These are phyloP conservation scores for Bacidia gigantensis DNA, from an alignment of 495 filamentous ascomycete species.

Conservation along the genomic window DNA sequence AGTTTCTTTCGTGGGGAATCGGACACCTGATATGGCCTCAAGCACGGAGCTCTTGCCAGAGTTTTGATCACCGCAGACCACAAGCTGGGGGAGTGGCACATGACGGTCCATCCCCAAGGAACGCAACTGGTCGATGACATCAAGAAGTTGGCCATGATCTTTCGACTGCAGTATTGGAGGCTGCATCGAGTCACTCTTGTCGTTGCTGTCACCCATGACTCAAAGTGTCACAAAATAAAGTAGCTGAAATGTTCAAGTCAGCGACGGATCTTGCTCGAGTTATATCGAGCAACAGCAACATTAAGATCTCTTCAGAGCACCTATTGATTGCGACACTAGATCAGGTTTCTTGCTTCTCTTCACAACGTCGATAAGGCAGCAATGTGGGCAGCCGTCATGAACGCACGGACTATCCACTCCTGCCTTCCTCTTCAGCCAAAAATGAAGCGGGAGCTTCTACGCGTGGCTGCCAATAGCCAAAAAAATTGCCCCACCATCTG, in stretches of 20 bases:
- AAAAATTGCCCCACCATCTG: background rate
- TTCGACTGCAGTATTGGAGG: conserved; percentile 2
- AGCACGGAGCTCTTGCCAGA: conserved; percentile 53
- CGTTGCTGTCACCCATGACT: background rate
- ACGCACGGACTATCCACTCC: no score
- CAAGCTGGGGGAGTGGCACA: conserved; percentile 46
- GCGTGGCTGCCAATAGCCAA: background rate
- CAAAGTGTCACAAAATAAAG: no score
- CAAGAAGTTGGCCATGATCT: conserved; percentile 36
- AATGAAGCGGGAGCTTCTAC: background rate
- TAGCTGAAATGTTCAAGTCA: no score
- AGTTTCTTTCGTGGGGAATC: conserved; percentile 39
- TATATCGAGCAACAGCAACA: no score
- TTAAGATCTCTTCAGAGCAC: no score
- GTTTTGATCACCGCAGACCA: conserved; percentile 52
- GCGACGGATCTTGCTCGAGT: no score
- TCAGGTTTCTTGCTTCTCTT: no score
- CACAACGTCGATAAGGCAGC: no score
- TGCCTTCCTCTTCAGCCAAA: no score
- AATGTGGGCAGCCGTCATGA: no score
- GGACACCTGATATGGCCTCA: conserved; percentile 49
- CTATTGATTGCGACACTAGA: no score
- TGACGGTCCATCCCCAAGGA: conserved; percentile 45
- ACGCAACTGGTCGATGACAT: conserved; percentile 34
- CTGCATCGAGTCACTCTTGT: background rate